phyloP scores from a whole-genome alignment of 2,329 filamentous ascomycete genomes.

The Penicillium sp. region DNA sequence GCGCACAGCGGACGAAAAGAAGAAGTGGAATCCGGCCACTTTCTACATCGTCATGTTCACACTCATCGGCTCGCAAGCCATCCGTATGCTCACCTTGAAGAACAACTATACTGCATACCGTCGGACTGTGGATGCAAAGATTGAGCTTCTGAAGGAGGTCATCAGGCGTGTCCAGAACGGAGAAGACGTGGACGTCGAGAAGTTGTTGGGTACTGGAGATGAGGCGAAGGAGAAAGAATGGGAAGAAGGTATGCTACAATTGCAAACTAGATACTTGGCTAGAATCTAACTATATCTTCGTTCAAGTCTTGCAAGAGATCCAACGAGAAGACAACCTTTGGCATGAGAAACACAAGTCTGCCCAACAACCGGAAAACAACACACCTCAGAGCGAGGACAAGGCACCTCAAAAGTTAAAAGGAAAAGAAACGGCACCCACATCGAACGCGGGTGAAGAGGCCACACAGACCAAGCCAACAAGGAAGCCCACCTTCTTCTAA shows the following conservation, averaged over 20 bases:
- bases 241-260: conserved; percentile 67
- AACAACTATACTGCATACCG: conserved; percentile 71
- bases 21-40: conserved; percentile 75
- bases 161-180: conserved; percentile 48
- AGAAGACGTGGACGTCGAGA: conserved; percentile 77
- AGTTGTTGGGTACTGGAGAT: conserved; percentile 74
- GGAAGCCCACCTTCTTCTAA: conserved; percentile 34
- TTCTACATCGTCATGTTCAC: conserved; percentile 80
- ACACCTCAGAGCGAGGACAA: conserved; percentile 6
- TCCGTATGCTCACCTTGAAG: conserved; percentile 81
- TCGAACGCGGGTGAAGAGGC: conserved; percentile 10
- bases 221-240: conserved; percentile 74
- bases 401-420: conserved; percentile 4
- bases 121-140: conserved; percentile 74
- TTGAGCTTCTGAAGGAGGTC: conserved; percentile 69
- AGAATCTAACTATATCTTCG: conserved; percentile 8
- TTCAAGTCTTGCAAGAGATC: conserved; percentile 42
- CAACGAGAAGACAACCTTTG: conserved; percentile 41
- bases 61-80: conserved; percentile 91
- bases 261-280: neutral
- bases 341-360: conserved; percentile 27
- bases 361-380: conserved; percentile 10
- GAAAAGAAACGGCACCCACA: conserved; percentile 16
- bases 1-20: conserved; percentile 45
- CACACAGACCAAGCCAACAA: conserved; percentile 15